Evolutionary conservation across 2,329 filamentous ascomycete genomes (phyloP), one percentile per base, ranked within the genome.

Genomic region (Nothophaeocryptopus gaeumannii): DNA sequence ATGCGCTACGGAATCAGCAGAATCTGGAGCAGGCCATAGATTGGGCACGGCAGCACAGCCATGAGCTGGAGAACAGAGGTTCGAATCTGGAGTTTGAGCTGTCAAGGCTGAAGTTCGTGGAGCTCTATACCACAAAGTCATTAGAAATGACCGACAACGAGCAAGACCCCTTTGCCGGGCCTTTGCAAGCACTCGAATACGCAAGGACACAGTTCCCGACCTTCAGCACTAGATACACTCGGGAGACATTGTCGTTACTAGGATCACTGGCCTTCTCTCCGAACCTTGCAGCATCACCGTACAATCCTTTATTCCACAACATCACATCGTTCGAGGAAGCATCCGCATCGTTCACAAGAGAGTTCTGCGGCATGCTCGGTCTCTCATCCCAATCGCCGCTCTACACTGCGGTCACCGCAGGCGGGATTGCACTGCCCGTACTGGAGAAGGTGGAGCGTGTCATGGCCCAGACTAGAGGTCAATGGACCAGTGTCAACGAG

Each of bases 61-160:
- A 72, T 5, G 76, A 83, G 20, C 78, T 99, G 2, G 89, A 96
- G 63, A 79, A 81, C 3, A 81, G 89, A 40, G 92, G 91, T 2
- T 96, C 89, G 63, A 96, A 95, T 61, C 80, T 99, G 2, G 92
- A 97, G 67, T 99, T 97, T 57, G 92, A 99, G 64, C 82, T 99
- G 2, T 89, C 85, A 71, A 87, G 89, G 58, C 77, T 97, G 13
- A 89, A 96, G 60, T 99, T 88, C 62, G 80, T 97, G 31, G 92
- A 88, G 80, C 78, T 96, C 1, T 96, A 95, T 70, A 82, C 86
- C 55, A 39, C 55, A 5, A 45, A 34, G 32, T 39, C 45, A 8
- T 47, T 42, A n/a, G 36, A 41, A 16, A 59, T 60, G 58, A 52
- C 82, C 1, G 76, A 81, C 8, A 74, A 78, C 41, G 71, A 70